These are phyloP conservation scores for Trametes gibbosa DNA, from an alignment of 768 basidiomycete genomes.

Conservation along the genomic window DNA sequence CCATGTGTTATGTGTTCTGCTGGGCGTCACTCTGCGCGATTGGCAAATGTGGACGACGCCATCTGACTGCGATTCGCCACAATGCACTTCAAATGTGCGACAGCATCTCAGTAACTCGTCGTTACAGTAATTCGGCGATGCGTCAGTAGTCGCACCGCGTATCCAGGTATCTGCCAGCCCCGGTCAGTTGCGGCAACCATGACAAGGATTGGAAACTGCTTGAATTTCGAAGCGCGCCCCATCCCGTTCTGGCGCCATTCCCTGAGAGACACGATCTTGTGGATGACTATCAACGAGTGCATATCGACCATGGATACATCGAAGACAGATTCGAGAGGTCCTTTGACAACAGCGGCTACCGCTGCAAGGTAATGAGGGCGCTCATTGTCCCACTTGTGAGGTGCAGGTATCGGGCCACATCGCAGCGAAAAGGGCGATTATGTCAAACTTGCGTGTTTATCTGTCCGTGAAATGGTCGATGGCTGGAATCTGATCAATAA, in stretches of 20 bases:
- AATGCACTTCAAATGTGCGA: constrained; percentile 29
- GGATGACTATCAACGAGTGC: constrained; percentile 22
- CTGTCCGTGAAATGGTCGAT: constrained; percentile 15
- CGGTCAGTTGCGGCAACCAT: neutral
- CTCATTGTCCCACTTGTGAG: constrained; percentile 30
- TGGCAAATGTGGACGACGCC: constrained; percentile 23
- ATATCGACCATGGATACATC: constrained; percentile 20
- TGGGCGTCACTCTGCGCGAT: constrained; percentile 23
- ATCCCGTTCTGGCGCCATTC: too few relatives aligned
- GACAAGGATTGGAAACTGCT: too few relatives aligned
- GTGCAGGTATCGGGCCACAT: constrained; percentile 23
- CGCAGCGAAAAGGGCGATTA: neutral
- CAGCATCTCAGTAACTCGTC: constrained; percentile 24
- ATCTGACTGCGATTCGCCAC: constrained; percentile 29
- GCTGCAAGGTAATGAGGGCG: too few relatives aligned
- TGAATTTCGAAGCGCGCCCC: too few relatives aligned
- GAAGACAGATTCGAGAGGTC: constrained; percentile 25
- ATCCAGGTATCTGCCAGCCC: constrained; percentile 21
- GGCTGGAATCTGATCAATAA: neutral
- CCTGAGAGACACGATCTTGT: constrained; percentile 15
- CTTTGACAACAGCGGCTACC: too few relatives aligned
- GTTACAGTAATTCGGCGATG: constrained; percentile 32
- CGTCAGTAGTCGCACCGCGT: constrained; percentile 25
- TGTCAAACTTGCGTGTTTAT: constrained; percentile 22
- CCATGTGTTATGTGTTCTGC: constrained; percentile 22